Base-by-base conservation (phyloP, 352 stramenopile genomes). In the Nothophytophthora sp. region DNA sequence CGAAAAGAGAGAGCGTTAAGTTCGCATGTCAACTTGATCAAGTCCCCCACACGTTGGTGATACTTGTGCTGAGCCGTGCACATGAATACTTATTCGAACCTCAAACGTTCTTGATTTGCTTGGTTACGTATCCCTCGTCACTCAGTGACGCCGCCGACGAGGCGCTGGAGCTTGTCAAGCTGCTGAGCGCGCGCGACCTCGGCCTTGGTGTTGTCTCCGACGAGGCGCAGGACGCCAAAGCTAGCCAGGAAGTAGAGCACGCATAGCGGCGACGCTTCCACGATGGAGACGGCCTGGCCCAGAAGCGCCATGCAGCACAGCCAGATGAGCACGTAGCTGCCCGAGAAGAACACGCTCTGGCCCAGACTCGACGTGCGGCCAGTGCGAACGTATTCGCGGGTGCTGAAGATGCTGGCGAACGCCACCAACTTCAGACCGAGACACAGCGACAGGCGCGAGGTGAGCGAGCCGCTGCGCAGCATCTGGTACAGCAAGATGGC, bases 181-280 rank as follows among this genome's bases (percentile, higher is more conserved):
- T 87, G 76, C 51, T 76, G 23, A 11, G 70, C 67, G 8, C 75
- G 67, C 28, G 63, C 73, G 24, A 73, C 44, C 51, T 84, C 73
- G 18, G 73, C 68, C 49, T 75, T 73, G 10, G 70, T 82, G 45
- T 81, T 87, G 60, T 61, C 63, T 32, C 67, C 70, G 6, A 87
- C 73, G 20, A 87, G 49, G 13, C 46, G 48, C 19, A 77, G 50
- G 8, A 55, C 50, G 1, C 39, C 15, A 13, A 72, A 60, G 45
- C 50, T 56, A 9, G 68, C 35, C 13, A 58, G 29, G 29, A 67
- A 78, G 58, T 87, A 84, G 1, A 72, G 41, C 22, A 78, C 13
- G 5, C 60, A 69, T 2, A 84, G 46, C 5, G 73, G 70, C n/a
- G 70, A 84, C 15, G 55, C 70, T 36, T 79, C 50, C 5, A 76